Conservation (phyloP, 805 yeast species). For the Kodamaea leandrae region DNA sequence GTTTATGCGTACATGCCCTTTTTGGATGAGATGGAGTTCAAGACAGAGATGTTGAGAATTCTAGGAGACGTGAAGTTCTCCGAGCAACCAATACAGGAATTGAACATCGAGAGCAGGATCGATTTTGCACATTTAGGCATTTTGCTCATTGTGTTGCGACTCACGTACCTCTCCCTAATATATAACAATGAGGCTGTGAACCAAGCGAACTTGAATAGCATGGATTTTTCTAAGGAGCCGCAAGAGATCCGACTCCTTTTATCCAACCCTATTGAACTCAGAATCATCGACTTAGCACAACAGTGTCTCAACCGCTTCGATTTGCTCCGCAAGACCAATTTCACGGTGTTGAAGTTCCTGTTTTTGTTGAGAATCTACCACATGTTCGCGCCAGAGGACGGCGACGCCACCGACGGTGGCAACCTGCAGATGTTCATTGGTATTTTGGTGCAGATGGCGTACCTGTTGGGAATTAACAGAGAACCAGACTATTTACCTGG, state of each 20-base stretch:
- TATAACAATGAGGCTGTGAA: constrained; percentile 30
- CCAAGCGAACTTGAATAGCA: constrained; percentile 22
- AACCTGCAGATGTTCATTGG: constrained; percentile 47
- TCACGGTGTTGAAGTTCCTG: constrained; percentile 59
- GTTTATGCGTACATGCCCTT: constrained; percentile 22
- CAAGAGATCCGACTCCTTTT: constrained; percentile 14
- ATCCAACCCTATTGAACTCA: constrained; percentile 21
- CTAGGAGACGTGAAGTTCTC: constrained; percentile 17
- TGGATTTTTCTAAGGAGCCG: not conserved
- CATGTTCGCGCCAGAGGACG: constrained; percentile 59
- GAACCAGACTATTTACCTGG: constrained; percentile 44
- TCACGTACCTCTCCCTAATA: constrained; percentile 36
- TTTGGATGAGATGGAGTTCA: constrained; percentile 20
- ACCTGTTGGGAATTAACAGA: constrained; percentile 46
- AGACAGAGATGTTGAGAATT: constrained; percentile 15
- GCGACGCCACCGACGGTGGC: constrained; percentile 58
- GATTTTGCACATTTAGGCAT: constrained; percentile 36
- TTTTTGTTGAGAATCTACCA: constrained; percentile 55
- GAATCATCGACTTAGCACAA: constrained; percentile 24
- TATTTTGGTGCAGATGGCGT: constrained; percentile 42
- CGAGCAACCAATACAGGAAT: not conserved
- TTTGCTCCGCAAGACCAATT: constrained; percentile 42
- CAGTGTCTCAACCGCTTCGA: constrained; percentile 37
- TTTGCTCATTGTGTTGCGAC: constrained; percentile 31
- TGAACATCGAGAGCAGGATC: constrained; percentile 24